Conservation (phyloP, 176 grass and related monocot genomes). For the Rhynchospora tenuis region DNA sequence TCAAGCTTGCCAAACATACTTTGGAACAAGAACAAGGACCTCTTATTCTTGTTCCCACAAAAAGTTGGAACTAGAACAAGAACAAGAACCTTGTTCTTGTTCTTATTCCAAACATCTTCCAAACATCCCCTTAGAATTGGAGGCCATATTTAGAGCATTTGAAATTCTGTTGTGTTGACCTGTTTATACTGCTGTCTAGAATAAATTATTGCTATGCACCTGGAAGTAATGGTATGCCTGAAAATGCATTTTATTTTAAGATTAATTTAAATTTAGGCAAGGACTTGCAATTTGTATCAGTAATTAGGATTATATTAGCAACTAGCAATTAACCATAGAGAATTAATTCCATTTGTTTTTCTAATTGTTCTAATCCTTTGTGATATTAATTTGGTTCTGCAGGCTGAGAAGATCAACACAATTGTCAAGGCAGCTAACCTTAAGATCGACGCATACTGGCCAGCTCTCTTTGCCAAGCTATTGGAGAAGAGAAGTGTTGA, state of each 20-base stretch:
- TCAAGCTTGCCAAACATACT: too few relatives aligned
- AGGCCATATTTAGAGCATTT: background rate
- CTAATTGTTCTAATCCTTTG: background rate
- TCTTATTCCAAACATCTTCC: too few relatives aligned
- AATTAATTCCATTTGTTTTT: background rate
- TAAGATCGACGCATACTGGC: conserved; percentile 78
- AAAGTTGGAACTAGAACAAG: too few relatives aligned
- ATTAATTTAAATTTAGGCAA: too few relatives aligned
- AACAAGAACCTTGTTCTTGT: too few relatives aligned
- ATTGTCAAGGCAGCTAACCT: conserved; percentile 61
- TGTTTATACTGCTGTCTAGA: background rate
- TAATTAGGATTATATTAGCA: background rate
- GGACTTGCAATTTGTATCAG: background rate
- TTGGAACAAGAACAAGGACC: too few relatives aligned
- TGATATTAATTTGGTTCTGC: background rate
- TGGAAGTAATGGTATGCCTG: background rate
- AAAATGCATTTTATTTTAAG: background rate
- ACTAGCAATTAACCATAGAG: background rate
- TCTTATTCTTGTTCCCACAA: too few relatives aligned
- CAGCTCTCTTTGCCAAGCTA: conserved; percentile 74
- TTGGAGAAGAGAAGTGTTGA: conserved; percentile 61
- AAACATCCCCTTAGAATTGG: too few relatives aligned
- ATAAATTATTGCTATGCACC: background rate
- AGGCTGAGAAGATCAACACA: conserved; percentile 68
- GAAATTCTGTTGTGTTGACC: background rate